Evolutionary conservation across 495 filamentous ascomycete genomes (phyloP).

Genomic region (Trichoderma orchidacearum): DNA sequence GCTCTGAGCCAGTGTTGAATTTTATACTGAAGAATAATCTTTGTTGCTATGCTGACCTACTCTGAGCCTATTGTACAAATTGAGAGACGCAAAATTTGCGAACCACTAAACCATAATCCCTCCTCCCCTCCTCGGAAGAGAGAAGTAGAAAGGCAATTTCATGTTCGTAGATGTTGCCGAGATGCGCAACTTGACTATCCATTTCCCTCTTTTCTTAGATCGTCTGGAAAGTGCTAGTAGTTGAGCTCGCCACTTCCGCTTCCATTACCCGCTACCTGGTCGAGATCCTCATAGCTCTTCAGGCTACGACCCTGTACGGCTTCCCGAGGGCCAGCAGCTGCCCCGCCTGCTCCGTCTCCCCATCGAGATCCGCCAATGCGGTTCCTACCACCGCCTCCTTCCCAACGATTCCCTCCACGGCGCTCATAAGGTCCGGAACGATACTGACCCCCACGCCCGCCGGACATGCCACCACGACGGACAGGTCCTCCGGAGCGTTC

Average conservation of each 20-base stretch:
- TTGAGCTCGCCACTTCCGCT: constrained; percentile 48
- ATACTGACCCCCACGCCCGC: constrained; percentile 25
- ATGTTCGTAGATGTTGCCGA: neutral
- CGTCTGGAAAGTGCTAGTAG: constrained; percentile 22
- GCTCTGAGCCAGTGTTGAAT: neutral
- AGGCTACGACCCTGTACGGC: constrained; percentile 80
- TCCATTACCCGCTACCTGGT: constrained; percentile 51
- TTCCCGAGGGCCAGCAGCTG: constrained; percentile 66
- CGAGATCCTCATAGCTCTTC: constrained; percentile 94
- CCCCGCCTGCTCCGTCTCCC: constrained; percentile 50
- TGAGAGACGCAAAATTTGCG: neutral
- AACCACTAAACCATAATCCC: neutral
- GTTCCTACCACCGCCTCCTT: constrained; percentile 11
- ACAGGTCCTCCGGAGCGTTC: constrained; percentile 34
- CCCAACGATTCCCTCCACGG: constrained; percentile 28
- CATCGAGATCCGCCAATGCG: constrained; percentile 34
- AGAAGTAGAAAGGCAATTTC: neutral
- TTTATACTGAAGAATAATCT: neutral
- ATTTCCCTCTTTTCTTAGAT: neutral
- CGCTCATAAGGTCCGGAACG: constrained; percentile 36
- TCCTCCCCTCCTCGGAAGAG: neutral
- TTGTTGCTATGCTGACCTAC: neutral
- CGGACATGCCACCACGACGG: constrained; percentile 28
- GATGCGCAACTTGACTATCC: neutral
- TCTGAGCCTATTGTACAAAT: neutral